Evolutionary conservation across 2,329 filamentous ascomycete genomes (phyloP), one percentile per base, ranked within the genome.

Genomic region (Beauveria australis): DNA sequence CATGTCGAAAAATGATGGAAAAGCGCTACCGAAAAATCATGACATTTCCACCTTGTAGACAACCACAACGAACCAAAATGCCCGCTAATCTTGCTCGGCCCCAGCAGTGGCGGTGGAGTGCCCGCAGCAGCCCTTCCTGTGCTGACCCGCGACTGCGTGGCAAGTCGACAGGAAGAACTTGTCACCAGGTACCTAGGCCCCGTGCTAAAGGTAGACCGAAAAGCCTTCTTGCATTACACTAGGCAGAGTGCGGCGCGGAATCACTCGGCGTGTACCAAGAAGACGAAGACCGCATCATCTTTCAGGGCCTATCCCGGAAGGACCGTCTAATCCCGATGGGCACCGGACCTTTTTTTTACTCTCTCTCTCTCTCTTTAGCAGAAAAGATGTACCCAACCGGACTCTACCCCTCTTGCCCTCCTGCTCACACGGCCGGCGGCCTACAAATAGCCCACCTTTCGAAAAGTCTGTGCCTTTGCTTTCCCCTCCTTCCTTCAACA

Each of bases 381-480:
- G 43, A 46, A 46, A 46, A 46, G 4, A 46, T 46, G 44, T 10
- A 46, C 44, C 19, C 3, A n/a, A 14, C 6, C 14, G 33, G 12
- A 37, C 33, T 37, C 33, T 37, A 37, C 33, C 19, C 19, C 44
- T 22, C 44, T 22, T 46, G 19, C 44, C 19, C 19, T 22, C 22
- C 19, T 46, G 5, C 43, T 44, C 43, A n/a, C 19, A 5, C 8
- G 18, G 19, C 33, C 12, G 2, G 33, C 9, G 18, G 33, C 51
- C 51, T 53, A 53, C 33, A 41, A 53, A 41, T 53, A 53, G 51
- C 51, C 51, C 51, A 41, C 51, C 33, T 53, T 53, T 40, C 47
- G n/a, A 30, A 49, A 22, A 26, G 51, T 41, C 51, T 41, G 51
- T 41, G 33, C 51, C 33, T 22, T 33, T 37, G 5, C 19, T 41